Percentiles rank a stretch among this genome's conserved stretches.
phyloP scores from a whole-genome alignment of 495 filamentous ascomycete species.

The Neurospora sp. region DNA sequence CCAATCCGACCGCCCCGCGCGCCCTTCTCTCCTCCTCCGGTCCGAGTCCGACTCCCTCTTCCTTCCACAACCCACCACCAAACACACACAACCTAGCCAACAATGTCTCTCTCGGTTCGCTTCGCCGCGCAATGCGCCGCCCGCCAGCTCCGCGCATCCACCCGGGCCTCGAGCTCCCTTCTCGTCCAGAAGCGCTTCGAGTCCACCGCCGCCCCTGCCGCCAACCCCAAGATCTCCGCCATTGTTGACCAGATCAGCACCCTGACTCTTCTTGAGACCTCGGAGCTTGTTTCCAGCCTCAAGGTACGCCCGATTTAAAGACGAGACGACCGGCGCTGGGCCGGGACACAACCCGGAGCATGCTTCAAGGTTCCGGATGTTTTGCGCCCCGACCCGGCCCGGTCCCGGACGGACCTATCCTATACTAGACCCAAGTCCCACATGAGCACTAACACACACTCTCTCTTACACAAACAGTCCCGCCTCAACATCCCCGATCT shows the following conservation, averaged over 20 bases:
- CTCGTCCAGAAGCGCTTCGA: conserved; percentile 46
- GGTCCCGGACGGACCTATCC: not conserved
- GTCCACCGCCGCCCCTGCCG: conserved; percentile 55
- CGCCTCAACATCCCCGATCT: conserved; percentile 97
- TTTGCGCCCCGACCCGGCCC: not conserved
- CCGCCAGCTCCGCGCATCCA: conserved; percentile 39
- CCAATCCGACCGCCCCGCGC: conserved; percentile 4
- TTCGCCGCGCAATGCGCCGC: conserved; percentile 50
- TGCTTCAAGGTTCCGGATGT: not conserved
- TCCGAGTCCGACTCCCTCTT: not conserved
- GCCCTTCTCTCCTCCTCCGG: conserved; percentile 3
- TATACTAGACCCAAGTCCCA: not conserved
- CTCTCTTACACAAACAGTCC: conserved; percentile 42
- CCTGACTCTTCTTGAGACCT: conserved; percentile 95
- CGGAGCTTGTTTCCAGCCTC: conserved; percentile 81
- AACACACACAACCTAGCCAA: conserved; percentile 5
- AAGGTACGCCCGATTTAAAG: conserved; percentile 47
- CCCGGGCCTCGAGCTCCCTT: conserved; percentile 31
- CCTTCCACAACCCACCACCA: not conserved
- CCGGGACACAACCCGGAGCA: not conserved
- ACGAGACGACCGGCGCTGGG: not conserved
- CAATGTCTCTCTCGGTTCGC: conserved; percentile 51
- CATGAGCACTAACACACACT: not conserved
- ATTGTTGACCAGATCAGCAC: conserved; percentile 98
- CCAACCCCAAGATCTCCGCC: conserved; percentile 76